These are phyloP conservation scores for Allantophomopsis lycopodina DNA, from an alignment of 2,329 filamentous ascomycete genomes.

Conservation along the genomic window DNA sequence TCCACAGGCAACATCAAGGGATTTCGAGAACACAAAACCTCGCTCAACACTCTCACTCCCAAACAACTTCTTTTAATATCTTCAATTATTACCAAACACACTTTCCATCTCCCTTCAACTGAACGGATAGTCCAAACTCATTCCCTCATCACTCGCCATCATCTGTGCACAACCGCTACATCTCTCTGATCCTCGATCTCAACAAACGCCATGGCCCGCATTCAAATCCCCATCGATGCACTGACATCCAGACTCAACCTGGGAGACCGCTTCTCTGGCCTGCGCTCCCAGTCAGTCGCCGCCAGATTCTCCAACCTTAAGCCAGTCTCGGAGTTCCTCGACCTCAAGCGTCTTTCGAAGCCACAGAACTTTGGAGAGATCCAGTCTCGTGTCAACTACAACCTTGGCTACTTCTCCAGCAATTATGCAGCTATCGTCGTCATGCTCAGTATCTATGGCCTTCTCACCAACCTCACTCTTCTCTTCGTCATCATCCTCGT, in stretches of 20 bases:
- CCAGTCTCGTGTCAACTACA: constrained; percentile 93
- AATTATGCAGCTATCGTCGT: constrained; percentile 92
- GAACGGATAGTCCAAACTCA: too few species aligned
- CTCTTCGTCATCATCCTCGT: constrained; percentile 90
- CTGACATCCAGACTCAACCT: constrained; percentile 86
- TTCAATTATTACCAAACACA: too few species aligned
- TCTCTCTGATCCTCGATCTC: too few species aligned
- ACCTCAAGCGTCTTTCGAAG: constrained; percentile 91
- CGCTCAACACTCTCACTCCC: too few species aligned
- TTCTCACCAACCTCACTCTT: constrained; percentile 75
- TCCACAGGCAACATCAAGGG: too few species aligned
- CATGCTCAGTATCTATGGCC: constrained; percentile 90
- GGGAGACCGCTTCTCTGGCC: constrained; percentile 67
- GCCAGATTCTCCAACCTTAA: constrained; percentile 85
- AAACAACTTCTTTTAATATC: too few species aligned
- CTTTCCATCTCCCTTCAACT: too few species aligned
- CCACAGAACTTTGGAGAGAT: constrained; percentile 81
- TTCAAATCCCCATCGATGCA: constrained; percentile 85
- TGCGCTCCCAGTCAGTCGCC: constrained; percentile 66
- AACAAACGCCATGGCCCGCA: constrained; percentile 52
- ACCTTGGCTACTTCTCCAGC: constrained; percentile 92
- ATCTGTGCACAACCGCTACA: too few species aligned
- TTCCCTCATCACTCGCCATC: too few species aligned
- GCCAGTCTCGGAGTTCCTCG: constrained; percentile 85
- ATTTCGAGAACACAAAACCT: too few species aligned